Percentiles rank a stretch among this genome's conserved stretches.
phyloP scores from a whole-genome alignment of 2,329 filamentous ascomycete genomes.

The Hypoxylon sp. region DNA sequence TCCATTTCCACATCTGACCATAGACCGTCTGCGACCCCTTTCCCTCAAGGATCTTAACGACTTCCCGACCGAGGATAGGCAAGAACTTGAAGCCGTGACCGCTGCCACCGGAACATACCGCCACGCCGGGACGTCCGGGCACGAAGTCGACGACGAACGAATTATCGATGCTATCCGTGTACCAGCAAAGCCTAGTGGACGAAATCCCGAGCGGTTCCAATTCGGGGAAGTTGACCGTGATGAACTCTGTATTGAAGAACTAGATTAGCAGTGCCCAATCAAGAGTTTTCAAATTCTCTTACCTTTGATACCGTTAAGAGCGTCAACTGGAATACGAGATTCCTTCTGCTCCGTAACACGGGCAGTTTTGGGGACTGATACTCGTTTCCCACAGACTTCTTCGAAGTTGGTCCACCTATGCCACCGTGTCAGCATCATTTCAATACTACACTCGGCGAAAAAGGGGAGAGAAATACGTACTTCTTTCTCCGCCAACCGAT shows the following conservation, averaged over 20 bases:
- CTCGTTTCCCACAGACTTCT: slow-evolving; percentile 31
- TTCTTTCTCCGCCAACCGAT: slow-evolving; percentile 61
- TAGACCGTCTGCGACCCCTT: slow-evolving; percentile 39
- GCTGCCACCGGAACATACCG: slow-evolving; percentile 68
- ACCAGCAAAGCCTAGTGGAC: slow-evolving; percentile 54
- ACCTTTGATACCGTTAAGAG: slow-evolving; percentile 42
- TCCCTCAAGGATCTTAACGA: slow-evolving; percentile 44
- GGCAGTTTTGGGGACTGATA: slow-evolving; percentile 40
- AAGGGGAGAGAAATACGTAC: slow-evolving; percentile 45
- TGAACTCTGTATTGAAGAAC: too few relatives aligned
- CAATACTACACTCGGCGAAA: neutral
- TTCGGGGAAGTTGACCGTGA: slow-evolving; percentile 52
- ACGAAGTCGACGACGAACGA: slow-evolving; percentile 55
- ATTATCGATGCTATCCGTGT: slow-evolving; percentile 46
- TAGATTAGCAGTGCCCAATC: too few relatives aligned
- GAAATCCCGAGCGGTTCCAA: slow-evolving; percentile 49
- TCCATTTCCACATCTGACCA: slow-evolving; percentile 45
- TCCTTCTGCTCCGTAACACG: slow-evolving; percentile 35
- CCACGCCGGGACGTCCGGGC: slow-evolving; percentile 51
- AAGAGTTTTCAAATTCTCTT: too few relatives aligned
- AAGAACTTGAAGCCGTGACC: slow-evolving; percentile 53
- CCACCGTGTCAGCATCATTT: slow-evolving; percentile 1
- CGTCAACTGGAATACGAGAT: slow-evolving; percentile 33
- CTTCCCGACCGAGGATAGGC: slow-evolving; percentile 45
- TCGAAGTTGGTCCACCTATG: slow-evolving; percentile 39